These are phyloP conservation scores for Ophiosphaerella narmari DNA, from an alignment of 2,329 filamentous ascomycete genomes.

Conservation along the genomic window DNA sequence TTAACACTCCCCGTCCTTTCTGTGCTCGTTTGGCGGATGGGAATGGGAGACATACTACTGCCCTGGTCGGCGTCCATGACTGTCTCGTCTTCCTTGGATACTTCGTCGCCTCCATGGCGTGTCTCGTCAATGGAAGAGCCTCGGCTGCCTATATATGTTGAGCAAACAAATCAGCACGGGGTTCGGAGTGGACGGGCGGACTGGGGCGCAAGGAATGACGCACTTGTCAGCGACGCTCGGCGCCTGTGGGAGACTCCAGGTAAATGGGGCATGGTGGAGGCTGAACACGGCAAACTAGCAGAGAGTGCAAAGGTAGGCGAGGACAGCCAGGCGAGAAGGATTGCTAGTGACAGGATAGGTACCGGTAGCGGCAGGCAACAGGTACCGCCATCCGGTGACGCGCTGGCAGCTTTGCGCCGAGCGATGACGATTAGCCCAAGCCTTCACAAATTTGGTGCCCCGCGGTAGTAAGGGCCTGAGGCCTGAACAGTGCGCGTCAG, in stretches of 20 bases:
- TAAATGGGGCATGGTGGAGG: constrained; percentile 46
- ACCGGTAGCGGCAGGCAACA: constrained; percentile 8
- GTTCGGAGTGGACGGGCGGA: constrained; percentile 6
- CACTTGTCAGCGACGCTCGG: constrained; percentile 34
- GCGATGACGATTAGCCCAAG: constrained; percentile 27
- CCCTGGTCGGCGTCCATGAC: constrained; percentile 91
- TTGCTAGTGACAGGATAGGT: neutral
- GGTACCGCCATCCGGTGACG: constrained; percentile 17
- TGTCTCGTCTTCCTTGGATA: constrained; percentile 67
- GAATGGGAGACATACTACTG: constrained; percentile 68
- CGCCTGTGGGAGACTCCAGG: constrained; percentile 29
- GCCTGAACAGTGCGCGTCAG: constrained; percentile 3
- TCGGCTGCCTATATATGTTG: constrained; percentile 41
- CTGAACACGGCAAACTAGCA: neutral
- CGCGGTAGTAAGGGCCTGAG: constrained; percentile 5
- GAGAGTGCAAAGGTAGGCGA: neutral
- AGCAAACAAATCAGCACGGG: constrained; percentile 19
- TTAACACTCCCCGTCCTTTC: neutral
- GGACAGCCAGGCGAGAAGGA: neutral
- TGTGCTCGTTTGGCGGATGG: neutral
- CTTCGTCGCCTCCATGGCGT: constrained; percentile 43
- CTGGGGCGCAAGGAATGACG: constrained; percentile 20
- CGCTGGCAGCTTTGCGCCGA: constrained; percentile 20
- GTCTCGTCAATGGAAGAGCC: constrained; percentile 49
- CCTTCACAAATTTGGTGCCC: constrained; percentile 28